phyloP scores from a whole-genome alignment of 2,329 filamentous ascomycete species.

The Aspergillus fischeri region DNA sequence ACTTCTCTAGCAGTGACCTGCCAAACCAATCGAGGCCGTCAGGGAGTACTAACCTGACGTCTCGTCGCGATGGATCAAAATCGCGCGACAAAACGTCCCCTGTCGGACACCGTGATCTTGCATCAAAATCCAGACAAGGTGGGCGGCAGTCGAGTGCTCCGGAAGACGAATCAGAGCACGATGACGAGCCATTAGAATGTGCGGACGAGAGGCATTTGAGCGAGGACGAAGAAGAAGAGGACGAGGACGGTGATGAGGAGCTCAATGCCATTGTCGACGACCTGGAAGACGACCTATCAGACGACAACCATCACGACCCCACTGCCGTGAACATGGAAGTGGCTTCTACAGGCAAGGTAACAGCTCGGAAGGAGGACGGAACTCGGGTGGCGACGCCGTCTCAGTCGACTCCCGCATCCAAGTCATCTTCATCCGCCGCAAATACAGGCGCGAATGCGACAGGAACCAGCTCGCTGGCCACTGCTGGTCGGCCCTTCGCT shows the following conservation, averaged over 20 bases:
- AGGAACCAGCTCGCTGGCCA: slow-evolving; percentile 47
- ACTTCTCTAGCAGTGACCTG: slow-evolving; percentile 31
- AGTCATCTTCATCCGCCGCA: slow-evolving; percentile 35
- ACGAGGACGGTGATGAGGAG: slow-evolving; percentile 54
- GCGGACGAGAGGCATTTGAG: slow-evolving; percentile 85
- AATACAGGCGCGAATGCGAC: slow-evolving; percentile 19
- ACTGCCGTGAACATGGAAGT: slow-evolving; percentile 90
- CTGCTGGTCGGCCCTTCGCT: slow-evolving; percentile 57
- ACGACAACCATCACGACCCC: slow-evolving; percentile 71
- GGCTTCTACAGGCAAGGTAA: slow-evolving; percentile 79
- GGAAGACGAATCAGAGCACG: slow-evolving; percentile 54
- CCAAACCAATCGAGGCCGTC: slow-evolving; percentile 18
- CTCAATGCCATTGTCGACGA: slow-evolving; percentile 88
- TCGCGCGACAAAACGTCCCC: slow-evolving; percentile 39
- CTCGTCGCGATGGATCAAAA: slow-evolving; percentile 10
- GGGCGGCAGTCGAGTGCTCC: slow-evolving; percentile 54
- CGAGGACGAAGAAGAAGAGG: slow-evolving; percentile 62
- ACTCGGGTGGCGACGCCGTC: slow-evolving; percentile 80
- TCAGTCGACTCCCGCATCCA: slow-evolving; percentile 49
- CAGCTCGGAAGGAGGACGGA: slow-evolving; percentile 86
- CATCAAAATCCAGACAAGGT: slow-evolving; percentile 55
- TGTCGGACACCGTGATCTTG: slow-evolving; percentile 36
- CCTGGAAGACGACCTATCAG: slow-evolving; percentile 75
- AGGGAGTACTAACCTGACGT: slow-evolving; percentile 13
- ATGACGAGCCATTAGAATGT: slow-evolving; percentile 76